Percentiles rank a stretch among this genome's conserved stretches.
Evolutionary conservation across 176 grass and related monocot genomes (phyloP).

Genomic region (Otatea glauca): DNA sequence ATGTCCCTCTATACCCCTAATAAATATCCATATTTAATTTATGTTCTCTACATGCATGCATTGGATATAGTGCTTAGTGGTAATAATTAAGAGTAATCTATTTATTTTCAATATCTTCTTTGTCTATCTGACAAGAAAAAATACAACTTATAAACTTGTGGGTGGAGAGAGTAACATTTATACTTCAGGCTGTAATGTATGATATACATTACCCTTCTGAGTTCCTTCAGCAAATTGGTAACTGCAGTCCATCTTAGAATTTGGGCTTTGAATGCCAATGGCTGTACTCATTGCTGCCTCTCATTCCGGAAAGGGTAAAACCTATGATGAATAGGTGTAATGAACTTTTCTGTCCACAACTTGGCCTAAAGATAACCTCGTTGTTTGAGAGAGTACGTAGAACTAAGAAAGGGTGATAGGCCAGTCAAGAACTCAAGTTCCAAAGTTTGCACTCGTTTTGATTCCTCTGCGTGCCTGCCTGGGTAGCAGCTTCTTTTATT

Average conservation of each 20-base stretch:
- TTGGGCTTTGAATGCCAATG: not conserved
- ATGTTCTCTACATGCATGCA: too few species aligned
- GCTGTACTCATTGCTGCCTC: not conserved
- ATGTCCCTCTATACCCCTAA: too few species aligned
- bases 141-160: too few species aligned
- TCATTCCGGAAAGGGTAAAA: slow-evolving; percentile 33
- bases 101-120: too few species aligned
- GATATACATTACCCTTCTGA: not conserved
- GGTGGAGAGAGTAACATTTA: not conserved
- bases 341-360: not conserved
- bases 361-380: not conserved
- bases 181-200: not conserved
- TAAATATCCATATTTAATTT: too few species aligned
- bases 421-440: slow-evolving; percentile 35
- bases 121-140: too few species aligned
- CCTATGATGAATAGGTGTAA: not conserved
- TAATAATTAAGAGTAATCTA: too few species aligned
- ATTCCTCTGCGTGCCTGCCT: not conserved
- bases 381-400: not conserved
- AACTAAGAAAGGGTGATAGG: not conserved
- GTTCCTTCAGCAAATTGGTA: not conserved
- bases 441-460: slow-evolving; percentile 5
- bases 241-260: not conserved
- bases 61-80: too few species aligned
- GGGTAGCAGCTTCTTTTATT: not conserved